Evolutionary conservation across 2,329 filamentous ascomycete species (phyloP), one percentile per base, ranked within the genome.

Genomic region (Aspergillus flavus): DNA sequence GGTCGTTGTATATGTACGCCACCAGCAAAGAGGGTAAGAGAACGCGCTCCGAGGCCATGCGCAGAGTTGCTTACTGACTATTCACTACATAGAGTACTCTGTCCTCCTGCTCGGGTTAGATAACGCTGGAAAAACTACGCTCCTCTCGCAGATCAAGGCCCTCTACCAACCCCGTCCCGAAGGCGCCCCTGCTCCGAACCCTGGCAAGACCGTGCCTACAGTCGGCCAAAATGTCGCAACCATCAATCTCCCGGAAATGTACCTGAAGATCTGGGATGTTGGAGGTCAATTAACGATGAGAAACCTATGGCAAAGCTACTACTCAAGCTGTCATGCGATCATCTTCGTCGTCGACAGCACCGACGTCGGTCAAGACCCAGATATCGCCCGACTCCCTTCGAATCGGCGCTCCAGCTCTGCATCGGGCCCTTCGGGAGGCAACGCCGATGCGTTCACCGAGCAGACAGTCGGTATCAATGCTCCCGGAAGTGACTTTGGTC

Each of bases 181-280:
- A 54, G 76, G 76, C 59, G 70, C 79, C 69, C 66, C 77, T 83
- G 59, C 76, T 28, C 74, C 86, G 81, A 77, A 91, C 82, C 73
- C 94, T 66, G 83, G 87, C 70, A 94, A 95, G 77, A 97, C 94
- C 52, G 94, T 98, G 9, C 95, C 95, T 32, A 99, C 95, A 23
- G 94, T 98, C 71, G 95, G 95, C 68, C 95, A 98, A 78, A 98
- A 98, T 80, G 94, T 98, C 68, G 91, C 92, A 66, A 95, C 94
- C 54, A 92, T 99, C 75, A 88, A 91, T 26, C 85, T 98, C 28
- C 91, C 93, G 19, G 93, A 97, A 78, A 94, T 97, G 88, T 97
- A 98, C 83, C 85, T 99, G 75, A 97, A 97, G 83, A 91, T 99
- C 72, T 98, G 95, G 95, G 95, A 99, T 76, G 93, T 99, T 0